Conservation (phyloP, 1,284 basidiomycete genomes). For the Malassezia furfur region DNA sequence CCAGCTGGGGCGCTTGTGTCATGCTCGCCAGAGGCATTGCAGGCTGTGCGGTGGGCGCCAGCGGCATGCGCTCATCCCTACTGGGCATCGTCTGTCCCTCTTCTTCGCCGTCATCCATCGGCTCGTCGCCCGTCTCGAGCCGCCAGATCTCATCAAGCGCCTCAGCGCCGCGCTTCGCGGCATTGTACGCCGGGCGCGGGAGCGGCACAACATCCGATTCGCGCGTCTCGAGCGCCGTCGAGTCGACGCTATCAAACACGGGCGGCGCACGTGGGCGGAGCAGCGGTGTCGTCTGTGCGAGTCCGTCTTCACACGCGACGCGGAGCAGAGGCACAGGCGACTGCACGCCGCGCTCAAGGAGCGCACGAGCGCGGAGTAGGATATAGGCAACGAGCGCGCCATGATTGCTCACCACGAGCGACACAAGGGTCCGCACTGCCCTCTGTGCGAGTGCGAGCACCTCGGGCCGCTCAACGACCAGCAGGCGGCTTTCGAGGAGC, state of each 20-base stretch:
- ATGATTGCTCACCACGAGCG: background rate
- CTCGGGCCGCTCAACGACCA: background rate
- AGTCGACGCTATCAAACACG: constrained; percentile 11
- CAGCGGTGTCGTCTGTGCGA: background rate
- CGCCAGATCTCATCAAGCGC: background rate
- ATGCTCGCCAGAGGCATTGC: no score
- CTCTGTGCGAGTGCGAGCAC: background rate
- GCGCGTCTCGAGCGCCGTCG: constrained; percentile 7
- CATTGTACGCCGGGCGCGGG: background rate
- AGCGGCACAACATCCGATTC: constrained; percentile 9
- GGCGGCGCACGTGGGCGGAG: constrained; percentile 15
- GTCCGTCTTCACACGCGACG: background rate
- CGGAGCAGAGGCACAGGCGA: background rate
- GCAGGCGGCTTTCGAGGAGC: constrained; percentile 16
- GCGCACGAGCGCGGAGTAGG: constrained; percentile 3
- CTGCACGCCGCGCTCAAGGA: background rate
- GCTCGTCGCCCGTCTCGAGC: background rate
- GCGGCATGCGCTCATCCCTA: no score
- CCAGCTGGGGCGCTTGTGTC: no score
- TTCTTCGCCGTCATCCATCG: no score
- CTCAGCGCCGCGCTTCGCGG: background rate
- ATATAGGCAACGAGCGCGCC: constrained; percentile 3
- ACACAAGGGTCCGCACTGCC: background rate
- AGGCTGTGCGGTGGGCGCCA: no score
- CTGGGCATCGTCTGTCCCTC: no score